Conservation (phyloP, 2,329 filamentous ascomycete species). For the Dissoconium aciculare region DNA sequence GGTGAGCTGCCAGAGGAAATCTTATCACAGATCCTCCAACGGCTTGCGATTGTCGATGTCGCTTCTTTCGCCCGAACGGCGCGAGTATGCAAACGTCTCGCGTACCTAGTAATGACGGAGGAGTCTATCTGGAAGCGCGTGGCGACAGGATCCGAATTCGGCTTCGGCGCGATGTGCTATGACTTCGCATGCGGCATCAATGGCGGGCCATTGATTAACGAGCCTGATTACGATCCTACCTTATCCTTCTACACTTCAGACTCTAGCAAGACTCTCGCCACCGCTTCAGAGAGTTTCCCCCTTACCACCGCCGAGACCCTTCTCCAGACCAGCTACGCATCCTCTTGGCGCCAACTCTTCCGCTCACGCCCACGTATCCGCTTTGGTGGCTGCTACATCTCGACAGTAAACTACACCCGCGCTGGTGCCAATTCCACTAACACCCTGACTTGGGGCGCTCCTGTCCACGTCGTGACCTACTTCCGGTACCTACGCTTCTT, state of each 20-base stretch:
- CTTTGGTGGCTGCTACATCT: conserved; percentile 93
- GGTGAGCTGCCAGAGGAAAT: conserved; percentile 68
- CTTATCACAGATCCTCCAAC: conserved; percentile 59
- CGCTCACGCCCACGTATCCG: conserved; percentile 69
- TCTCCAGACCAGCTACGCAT: conserved; percentile 17
- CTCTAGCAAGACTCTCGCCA: conserved; percentile 10
- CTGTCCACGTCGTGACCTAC: conserved; percentile 92
- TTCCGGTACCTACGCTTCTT: conserved; percentile 95
- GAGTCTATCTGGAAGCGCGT: conserved; percentile 74
- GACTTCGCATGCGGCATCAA: conserved; percentile 49
- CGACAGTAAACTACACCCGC: conserved; percentile 87
- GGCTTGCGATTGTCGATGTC: conserved; percentile 59
- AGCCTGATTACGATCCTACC: neutral
- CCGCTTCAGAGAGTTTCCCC: conserved; percentile 6
- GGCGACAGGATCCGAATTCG: conserved; percentile 54
- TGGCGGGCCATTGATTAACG: conserved; percentile 29
- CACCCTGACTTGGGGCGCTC: conserved; percentile 60
- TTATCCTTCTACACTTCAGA: conserved; percentile 7
- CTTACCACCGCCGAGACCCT: conserved; percentile 15
- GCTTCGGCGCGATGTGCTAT: conserved; percentile 74
- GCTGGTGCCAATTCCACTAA: conserved; percentile 58
- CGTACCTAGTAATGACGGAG: conserved; percentile 71
- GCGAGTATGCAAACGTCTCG: conserved; percentile 72
- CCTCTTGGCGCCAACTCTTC: conserved; percentile 51
- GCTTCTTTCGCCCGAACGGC: conserved; percentile 61